Evolutionary conservation across 2,329 filamentous ascomycete species (phyloP).

Genomic region (Aspergillus felis): DNA sequence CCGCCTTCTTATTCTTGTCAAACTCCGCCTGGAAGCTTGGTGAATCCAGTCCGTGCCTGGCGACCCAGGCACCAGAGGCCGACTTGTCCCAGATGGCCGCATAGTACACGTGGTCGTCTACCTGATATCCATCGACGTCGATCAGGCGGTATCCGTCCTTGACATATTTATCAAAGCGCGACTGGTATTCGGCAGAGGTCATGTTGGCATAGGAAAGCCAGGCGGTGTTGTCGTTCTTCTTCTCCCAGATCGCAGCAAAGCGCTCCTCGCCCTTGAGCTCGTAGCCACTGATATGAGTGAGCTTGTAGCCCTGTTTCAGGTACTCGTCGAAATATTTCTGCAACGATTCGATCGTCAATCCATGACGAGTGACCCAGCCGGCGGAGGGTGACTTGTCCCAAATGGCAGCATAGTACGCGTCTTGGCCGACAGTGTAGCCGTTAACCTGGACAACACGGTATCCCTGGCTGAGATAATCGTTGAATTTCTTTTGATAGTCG

Average conservation of each 20-base stretch:
- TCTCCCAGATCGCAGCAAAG: conserved; percentile 13
- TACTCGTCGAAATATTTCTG: conserved; percentile 7
- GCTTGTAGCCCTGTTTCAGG: conserved; percentile 5
- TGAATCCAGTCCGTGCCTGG: conserved; percentile 8
- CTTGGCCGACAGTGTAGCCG: conserved; percentile 6
- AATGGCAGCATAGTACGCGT: conserved; percentile 7
- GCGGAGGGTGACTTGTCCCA: conserved; percentile 11
- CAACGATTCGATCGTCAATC: conserved; percentile 2
- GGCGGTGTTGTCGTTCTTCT: neutral
- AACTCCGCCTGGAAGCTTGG: conserved; percentile 7
- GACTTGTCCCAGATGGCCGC: conserved; percentile 11
- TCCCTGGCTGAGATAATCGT: conserved; percentile 8
- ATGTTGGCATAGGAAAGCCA: conserved; percentile 4
- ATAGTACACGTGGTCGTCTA: conserved; percentile 6
- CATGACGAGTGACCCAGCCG: conserved; percentile 7
- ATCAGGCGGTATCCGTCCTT: conserved; percentile 8
- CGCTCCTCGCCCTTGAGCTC: conserved; percentile 6
- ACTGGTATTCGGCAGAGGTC: conserved; percentile 6
- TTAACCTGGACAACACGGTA: conserved; percentile 12
- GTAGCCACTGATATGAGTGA: conserved; percentile 11
- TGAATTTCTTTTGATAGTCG: conserved; percentile 10
- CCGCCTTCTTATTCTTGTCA: conserved; percentile 7
- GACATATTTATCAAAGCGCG: conserved; percentile 6
- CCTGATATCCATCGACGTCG: conserved; percentile 6
- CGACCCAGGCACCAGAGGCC: conserved; percentile 10